A percentile compares a stretch with the other conserved stretches of the same genome.
phyloP scores from a whole-genome alignment of 305 asterid species.

The Lippia alba region DNA sequence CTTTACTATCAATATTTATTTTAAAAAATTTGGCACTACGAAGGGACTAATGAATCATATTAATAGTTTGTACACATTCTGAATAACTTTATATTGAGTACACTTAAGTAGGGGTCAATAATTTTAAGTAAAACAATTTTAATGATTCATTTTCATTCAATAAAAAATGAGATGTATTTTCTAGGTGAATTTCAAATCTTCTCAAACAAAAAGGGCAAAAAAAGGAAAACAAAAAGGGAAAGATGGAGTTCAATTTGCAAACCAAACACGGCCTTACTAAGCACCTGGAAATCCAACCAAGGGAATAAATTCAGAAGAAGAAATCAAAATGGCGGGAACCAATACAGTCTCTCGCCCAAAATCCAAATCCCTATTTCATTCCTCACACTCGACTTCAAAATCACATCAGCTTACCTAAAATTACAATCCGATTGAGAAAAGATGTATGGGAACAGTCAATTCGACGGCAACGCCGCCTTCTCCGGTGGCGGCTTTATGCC shows the following conservation, averaged over 20 bases:
- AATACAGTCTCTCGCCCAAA: conserved; percentile 13
- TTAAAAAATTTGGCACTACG: no score
- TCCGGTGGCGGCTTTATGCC: conserved; percentile 98
- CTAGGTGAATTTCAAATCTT: no score
- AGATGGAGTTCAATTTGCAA: background rate
- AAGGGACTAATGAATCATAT: no score
- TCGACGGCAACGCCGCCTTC: conserved; percentile 92
- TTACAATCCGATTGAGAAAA: conserved; percentile 19
- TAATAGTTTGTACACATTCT: no score
- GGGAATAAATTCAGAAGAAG: background rate
- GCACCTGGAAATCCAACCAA: background rate
- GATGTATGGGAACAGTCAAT: conserved; percentile 65
- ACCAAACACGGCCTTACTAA: conserved; percentile 18
- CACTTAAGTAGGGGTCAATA: no score
- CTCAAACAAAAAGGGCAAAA: no score
- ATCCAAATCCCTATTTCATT: background rate
- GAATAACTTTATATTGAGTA: no score
- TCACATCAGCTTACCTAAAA: background rate
- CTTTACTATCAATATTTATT: no score
- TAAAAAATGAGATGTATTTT: no score
- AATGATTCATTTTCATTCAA: no score
- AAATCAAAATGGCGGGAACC: conserved; percentile 43
- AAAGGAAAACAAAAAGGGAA: no score
- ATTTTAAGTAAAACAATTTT: no score
- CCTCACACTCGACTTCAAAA: background rate